Percentiles rank a stretch among this genome's conserved stretches.
phyloP scores from a whole-genome alignment of 495 filamentous ascomycete species.

The Umbilicaria muhlenbergii region DNA sequence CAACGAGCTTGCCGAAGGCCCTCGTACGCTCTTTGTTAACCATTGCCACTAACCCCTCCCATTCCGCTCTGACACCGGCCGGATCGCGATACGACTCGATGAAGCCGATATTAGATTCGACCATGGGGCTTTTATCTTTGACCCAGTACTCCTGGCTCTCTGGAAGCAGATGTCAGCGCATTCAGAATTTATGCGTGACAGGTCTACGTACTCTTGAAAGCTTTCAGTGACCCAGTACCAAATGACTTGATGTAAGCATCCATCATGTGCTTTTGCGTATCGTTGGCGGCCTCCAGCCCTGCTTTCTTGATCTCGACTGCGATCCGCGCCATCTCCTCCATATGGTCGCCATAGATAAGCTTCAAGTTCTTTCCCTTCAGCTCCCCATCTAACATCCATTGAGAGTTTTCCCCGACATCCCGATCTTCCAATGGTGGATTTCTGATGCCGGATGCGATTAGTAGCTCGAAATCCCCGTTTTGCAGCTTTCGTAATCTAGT shows the following conservation, averaged over 20 bases:
- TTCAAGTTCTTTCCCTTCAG: constrained; percentile 56
- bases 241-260: constrained; percentile 75
- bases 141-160: constrained; percentile 88
- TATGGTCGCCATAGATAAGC: constrained; percentile 73
- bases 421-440: constrained; percentile 42
- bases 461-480: constrained; percentile 57
- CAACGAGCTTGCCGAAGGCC: constrained; percentile 78
- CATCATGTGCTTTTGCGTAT: constrained; percentile 74
- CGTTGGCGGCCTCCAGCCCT: constrained; percentile 61
- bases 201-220: constrained; percentile 42
- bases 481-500: constrained; percentile 66
- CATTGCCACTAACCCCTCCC: constrained; percentile 67
- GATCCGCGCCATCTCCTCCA: constrained; percentile 66
- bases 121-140: constrained; percentile 70
- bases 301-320: constrained; percentile 56
- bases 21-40: constrained; percentile 75
- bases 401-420: constrained; percentile 51
- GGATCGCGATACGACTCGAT: constrained; percentile 95
- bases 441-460: constrained; percentile 61
- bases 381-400: constrained; percentile 47
- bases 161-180: background rate
- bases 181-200: too few relatives aligned
- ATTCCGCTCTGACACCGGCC: constrained; percentile 83
- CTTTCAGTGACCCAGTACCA: constrained; percentile 63
- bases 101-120: constrained; percentile 89